Conservation (phyloP, 805 yeast genomes). For the Nematodospora valgi region DNA sequence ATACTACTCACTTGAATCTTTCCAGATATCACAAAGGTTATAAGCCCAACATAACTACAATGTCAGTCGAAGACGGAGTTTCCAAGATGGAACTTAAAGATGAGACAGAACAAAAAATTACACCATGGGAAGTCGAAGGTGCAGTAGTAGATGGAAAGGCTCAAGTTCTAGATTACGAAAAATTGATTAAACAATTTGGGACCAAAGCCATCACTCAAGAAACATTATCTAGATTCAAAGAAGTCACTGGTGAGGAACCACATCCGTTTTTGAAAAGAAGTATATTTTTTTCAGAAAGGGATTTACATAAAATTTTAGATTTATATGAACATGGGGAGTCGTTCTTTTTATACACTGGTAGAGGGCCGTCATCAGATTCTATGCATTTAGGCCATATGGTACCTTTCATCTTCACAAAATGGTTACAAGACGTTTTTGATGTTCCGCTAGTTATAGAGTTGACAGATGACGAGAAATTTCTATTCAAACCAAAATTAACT, state of each 20-base stretch:
- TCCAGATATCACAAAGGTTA: not conserved
- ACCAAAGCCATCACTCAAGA: conserved; percentile 69
- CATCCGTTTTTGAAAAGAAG: conserved; percentile 91
- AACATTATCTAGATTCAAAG: conserved; percentile 68
- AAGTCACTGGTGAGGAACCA: conserved; percentile 85
- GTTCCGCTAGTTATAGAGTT: conserved; percentile 90
- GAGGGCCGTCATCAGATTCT: conserved; percentile 93
- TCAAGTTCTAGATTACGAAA: conserved; percentile 90
- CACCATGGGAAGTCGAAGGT: conserved; percentile 99
- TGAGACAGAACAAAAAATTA: conserved; percentile 40
- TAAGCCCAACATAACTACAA: not conserved
- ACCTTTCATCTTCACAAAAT: conserved; percentile 92
- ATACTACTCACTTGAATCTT: too few species aligned
- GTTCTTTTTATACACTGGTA: conserved; percentile 92
- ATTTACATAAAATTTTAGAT: conserved; percentile 72
- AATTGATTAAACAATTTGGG: conserved; percentile 83
- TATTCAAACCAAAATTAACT: conserved; percentile 87
- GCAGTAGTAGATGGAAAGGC: conserved; percentile 93
- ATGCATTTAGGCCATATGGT: conserved; percentile 97
- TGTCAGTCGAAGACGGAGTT: conserved; percentile 17
- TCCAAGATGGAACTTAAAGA: conserved; percentile 10
- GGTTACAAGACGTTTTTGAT: conserved; percentile 98
- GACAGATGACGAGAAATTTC: conserved; percentile 95
- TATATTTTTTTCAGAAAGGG: conserved; percentile 88
- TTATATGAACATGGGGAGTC: conserved; percentile 93